phyloP scores from a whole-genome alignment of 2,329 filamentous ascomycete genomes.

The Coniella lustricola region DNA sequence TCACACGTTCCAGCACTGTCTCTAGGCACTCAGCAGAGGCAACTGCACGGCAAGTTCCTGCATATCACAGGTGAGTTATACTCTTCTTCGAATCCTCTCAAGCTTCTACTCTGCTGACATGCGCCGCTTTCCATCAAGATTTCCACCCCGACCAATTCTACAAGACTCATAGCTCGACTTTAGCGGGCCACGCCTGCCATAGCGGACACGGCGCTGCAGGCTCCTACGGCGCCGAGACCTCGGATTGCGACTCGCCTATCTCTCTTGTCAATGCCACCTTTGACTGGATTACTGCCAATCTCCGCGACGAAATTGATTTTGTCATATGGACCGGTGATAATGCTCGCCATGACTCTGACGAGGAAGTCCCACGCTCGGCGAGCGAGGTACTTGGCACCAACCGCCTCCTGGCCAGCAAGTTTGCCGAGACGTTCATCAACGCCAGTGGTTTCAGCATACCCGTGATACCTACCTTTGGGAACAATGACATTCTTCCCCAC shows the following conservation, averaged over 20 bases:
- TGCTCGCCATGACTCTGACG: constrained; percentile 83
- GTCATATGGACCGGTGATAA: constrained; percentile 91
- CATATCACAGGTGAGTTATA: constrained; percentile 73
- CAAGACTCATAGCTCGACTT: constrained; percentile 66
- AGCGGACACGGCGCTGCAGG: constrained; percentile 70
- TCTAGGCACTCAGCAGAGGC: constrained; percentile 27
- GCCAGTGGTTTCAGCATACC: constrained; percentile 62
- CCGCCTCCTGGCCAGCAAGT: constrained; percentile 65
- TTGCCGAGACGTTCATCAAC: constrained; percentile 64
- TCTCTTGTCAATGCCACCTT: constrained; percentile 82
- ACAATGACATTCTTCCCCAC: constrained; percentile 96
- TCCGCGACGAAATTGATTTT: constrained; percentile 78
- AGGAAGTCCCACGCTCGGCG: constrained; percentile 66
- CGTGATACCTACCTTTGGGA: constrained; percentile 84
- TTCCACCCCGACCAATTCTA: constrained; percentile 89
- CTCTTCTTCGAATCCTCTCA: constrained; percentile 15
- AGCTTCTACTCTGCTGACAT: constrained; percentile 1
- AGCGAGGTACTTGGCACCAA: constrained; percentile 76
- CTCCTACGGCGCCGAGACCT: constrained; percentile 75
- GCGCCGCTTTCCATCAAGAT: constrained; percentile 45
- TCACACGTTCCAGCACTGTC: constrained; percentile 14
- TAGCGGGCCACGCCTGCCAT: constrained; percentile 68
- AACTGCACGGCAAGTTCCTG: constrained; percentile 68
- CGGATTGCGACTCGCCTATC: constrained; percentile 80
- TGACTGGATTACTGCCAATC: constrained; percentile 72